Evolutionary conservation across 306 rosid species (phyloP), one percentile per base, ranked within the genome.

Genomic region (Pterocarpus santalinus): DNA sequence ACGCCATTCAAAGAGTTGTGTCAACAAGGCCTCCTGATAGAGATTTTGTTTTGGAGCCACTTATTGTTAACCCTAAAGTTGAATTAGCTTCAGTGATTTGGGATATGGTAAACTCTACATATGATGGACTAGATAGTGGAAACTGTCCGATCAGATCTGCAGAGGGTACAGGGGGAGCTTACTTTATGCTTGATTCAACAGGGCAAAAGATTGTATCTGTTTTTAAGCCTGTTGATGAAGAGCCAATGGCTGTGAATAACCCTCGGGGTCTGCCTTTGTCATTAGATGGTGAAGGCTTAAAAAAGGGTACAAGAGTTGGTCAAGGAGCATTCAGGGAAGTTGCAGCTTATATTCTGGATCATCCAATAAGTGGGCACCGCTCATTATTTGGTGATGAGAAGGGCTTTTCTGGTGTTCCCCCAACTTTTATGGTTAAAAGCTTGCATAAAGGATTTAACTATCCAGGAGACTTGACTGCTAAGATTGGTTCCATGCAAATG

Each of bases 321-420:
- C 91, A 94, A 85, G 98, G 97, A 78, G 98, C 95, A 30, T 86
- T 92, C 77, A 90, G 98, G 76, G 98, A 94, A 90, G 97, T 94
- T 86, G 97, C 98, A 56, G 95, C 98, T 58, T 94, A 90, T 82
- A 81, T 94, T 76, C 74, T 94, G 86, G 98, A 94, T 77, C 95
- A 92, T 73, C 98, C 97, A 47, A 61, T 75, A 12, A 64, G 73
- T 74, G 92, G 95, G 61, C 92, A 67, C 39, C 92, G 85, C 58
- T 47, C 77, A 1, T 33, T 83, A 75, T 83, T 82, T 46, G 90
- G 94, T 69, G 88, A 82, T 51, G 85, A 74, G 10, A 68, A 75
- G 79, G 98, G 98, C 52, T 92, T 90, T 83, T 90, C 98, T 49
- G 98, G 98, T 14, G 98, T 94, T 61, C 97, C 97, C 12, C 97